Evolutionary conservation across 306 rosid genomes (phyloP), one percentile per base, ranked within the genome.

Genomic region (Casuarina cunninghamiana): DNA sequence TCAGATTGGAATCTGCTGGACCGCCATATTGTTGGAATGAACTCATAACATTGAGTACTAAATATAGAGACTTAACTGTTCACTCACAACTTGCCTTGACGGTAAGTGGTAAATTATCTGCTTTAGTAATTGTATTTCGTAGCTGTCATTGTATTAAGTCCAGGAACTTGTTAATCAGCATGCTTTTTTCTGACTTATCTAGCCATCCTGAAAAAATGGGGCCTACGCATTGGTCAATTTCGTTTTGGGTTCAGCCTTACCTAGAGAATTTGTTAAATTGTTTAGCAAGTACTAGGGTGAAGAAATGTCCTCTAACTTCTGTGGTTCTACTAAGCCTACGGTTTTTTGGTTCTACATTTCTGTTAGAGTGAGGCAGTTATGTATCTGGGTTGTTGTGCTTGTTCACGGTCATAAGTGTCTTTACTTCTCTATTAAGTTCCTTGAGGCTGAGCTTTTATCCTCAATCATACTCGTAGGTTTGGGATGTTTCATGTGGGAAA

Each of bases 401-500:
- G 10, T 65, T 65, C 48, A 13, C 15, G 37, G 15, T 16, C 6
- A 15, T 65, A 65, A 38, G 5, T 65, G 2, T 15, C 46, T 65
- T 48, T 10, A 10, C 16, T 13, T 15, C 17, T 35, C 12, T 42
- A 41, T 41, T 42, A 3, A 5, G 8, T 7, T 67, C 50, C 16
- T 42, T 41, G 26, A 3, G 42, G 50, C 44, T 63, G 58, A 78
- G 55, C 16, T 68, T 69, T 44, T 70, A 10, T 58, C 63, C 63
- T n/a, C 73, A 51, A 63, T 46, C 54, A 66, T 78, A 63, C 61
- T 83, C 32, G 32, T 77, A 95, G 99, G 99, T 93, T 84, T 95
- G 96, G 97, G 99, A 95, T 85, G 97, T 95, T 73, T 95, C 99
- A 15, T 88, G 87, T 61, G 96, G 97, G 61, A 86, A 84, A 81